Percentiles rank a stretch among this genome's conserved stretches.
phyloP scores from a whole-genome alignment of 352 stramenopile genomes.

The Globisporangium lucens region DNA sequence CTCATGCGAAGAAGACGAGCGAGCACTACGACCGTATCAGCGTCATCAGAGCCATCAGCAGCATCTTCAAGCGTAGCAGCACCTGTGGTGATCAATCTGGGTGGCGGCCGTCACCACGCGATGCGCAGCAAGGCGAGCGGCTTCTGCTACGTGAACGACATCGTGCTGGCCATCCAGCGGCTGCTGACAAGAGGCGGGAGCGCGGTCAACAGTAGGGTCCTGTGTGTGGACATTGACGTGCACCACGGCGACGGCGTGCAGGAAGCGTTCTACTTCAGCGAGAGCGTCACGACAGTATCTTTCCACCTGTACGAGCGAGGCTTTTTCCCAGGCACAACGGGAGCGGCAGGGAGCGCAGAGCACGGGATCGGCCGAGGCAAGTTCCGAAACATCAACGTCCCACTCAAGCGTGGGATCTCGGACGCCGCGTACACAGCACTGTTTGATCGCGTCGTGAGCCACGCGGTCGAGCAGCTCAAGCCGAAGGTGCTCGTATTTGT shows the following conservation, averaged over 20 bases:
- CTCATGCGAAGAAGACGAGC: slow-evolving; percentile 15
- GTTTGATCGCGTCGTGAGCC: slow-evolving; percentile 36
- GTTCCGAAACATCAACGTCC: slow-evolving; percentile 60
- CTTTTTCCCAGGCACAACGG: slow-evolving; percentile 49
- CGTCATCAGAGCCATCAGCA: background rate
- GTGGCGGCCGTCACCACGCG: slow-evolving; percentile 62
- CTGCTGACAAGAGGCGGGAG: slow-evolving; percentile 15
- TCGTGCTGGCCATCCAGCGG: slow-evolving; percentile 46
- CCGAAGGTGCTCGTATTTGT: slow-evolving; percentile 56
- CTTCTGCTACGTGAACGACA: slow-evolving; percentile 77
- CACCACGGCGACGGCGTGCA: slow-evolving; percentile 63
- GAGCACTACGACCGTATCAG: background rate
- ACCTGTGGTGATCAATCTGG: slow-evolving; percentile 44
- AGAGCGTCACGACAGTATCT: slow-evolving; percentile 46
- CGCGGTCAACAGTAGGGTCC: slow-evolving; percentile 23
- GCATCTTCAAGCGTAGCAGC: background rate
- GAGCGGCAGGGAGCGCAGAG: slow-evolving; percentile 19
- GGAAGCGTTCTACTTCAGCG: slow-evolving; percentile 53
- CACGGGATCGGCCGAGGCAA: slow-evolving; percentile 30
- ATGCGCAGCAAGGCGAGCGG: slow-evolving; percentile 52
- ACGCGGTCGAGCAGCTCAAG: slow-evolving; percentile 35
- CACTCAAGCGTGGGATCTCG: slow-evolving; percentile 46
- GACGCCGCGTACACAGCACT: slow-evolving; percentile 50
- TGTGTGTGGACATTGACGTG: slow-evolving; percentile 59
- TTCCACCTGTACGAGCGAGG: slow-evolving; percentile 45